Evolutionary conservation across 495 filamentous ascomycete species (phyloP).

Genomic region (Glonium stellatum): DNA sequence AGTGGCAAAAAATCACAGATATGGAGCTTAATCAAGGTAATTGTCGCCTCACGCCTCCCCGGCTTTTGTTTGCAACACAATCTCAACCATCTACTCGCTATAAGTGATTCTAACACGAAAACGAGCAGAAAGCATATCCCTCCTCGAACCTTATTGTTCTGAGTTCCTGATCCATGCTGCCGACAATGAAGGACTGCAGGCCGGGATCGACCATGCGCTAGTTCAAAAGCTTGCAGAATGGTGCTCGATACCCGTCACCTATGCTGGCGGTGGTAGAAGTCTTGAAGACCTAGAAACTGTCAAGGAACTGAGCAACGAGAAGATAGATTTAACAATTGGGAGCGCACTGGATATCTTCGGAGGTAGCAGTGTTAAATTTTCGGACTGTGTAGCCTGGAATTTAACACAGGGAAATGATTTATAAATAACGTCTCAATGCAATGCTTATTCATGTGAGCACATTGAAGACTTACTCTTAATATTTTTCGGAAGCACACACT

Average conservation of each 20-base stretch:
- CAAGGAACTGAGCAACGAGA: slow-evolving; percentile 65
- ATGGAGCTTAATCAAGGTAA: slow-evolving; percentile 82
- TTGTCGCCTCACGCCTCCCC: neutral
- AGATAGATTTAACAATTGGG: slow-evolving; percentile 90
- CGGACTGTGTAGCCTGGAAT: slow-evolving; percentile 88
- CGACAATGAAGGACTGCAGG: slow-evolving; percentile 91
- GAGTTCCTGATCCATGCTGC: slow-evolving; percentile 98
- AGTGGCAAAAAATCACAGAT: slow-evolving; percentile 95
- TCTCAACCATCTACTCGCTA: neutral
- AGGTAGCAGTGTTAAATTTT: slow-evolving; percentile 73
- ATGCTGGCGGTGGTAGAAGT: slow-evolving; percentile 84
- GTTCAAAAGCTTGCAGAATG: slow-evolving; percentile 71
- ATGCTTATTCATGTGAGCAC: no score
- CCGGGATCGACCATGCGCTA: slow-evolving; percentile 79
- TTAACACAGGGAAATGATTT: no score
- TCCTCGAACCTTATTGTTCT: slow-evolving; percentile 80
- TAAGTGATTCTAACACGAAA: no score
- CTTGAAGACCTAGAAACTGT: slow-evolving; percentile 75
- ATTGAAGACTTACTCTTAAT: no score
- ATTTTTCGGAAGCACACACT: no score
- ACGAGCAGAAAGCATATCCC: slow-evolving; percentile 61
- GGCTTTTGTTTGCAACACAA: neutral
- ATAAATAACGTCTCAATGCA: no score
- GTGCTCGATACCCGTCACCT: slow-evolving; percentile 88
- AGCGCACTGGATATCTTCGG: slow-evolving; percentile 96